Percentiles rank a stretch among this genome's conserved stretches.
Evolutionary conservation across 148 eudicot species (phyloP).

Genomic region (Arctostaphylos glauca): DNA sequence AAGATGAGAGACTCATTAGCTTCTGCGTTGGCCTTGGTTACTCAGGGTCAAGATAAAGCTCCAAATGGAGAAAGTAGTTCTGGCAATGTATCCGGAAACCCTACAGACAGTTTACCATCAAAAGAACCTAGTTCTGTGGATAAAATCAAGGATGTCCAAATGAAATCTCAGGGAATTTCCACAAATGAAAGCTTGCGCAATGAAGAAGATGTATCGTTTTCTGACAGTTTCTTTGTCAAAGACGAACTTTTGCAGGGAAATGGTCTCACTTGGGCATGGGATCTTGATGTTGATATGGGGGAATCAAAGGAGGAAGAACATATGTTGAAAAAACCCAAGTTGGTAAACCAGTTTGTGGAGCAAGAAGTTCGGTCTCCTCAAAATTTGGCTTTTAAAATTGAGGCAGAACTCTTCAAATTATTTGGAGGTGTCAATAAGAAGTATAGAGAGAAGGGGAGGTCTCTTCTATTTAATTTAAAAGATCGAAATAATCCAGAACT

Average conservation of each 20-base stretch:
- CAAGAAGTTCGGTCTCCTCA: constrained; percentile 45
- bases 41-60: constrained; percentile 32
- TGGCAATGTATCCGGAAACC: constrained; percentile 23
- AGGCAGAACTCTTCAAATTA: constrained; percentile 75
- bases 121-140: constrained; percentile 23
- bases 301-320: constrained; percentile 37
- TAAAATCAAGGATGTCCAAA: constrained; percentile 25
- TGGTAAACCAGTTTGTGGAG: constrained; percentile 26
- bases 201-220: constrained; percentile 62
- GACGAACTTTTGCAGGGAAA: constrained; percentile 92
- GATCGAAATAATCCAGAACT: constrained; percentile 88
- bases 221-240: constrained; percentile 57
- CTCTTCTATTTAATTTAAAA: constrained; percentile 85
- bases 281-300: constrained; percentile 36
- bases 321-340: constrained; percentile 28
- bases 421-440: constrained; percentile 95
- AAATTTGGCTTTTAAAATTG: constrained; percentile 61
- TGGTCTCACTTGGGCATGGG: constrained; percentile 88
- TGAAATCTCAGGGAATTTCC: constrained; percentile 20
- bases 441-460: constrained; percentile 91
- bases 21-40: constrained; percentile 69
- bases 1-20: constrained; percentile 90
- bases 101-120: constrained; percentile 20
- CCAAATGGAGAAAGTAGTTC: constrained; percentile 29
- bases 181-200: constrained; percentile 35